Evolutionary conservation across 2,329 filamentous ascomycete genomes (phyloP), one percentile per base, ranked within the genome.

Genomic region (Botrytis tulipae): DNA sequence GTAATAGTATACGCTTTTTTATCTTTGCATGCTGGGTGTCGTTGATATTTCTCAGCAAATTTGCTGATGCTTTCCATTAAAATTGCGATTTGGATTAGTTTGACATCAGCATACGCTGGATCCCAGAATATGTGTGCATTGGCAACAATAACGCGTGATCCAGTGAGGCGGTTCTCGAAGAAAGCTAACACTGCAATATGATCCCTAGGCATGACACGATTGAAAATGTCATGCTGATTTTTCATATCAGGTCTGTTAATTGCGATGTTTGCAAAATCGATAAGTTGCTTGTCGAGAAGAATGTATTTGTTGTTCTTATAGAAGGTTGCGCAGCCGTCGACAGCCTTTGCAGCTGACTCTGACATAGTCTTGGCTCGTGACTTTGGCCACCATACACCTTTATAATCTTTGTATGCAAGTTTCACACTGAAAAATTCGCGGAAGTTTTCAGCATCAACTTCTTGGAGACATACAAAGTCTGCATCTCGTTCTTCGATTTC

Each of bases 61-160:
- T 94, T 96, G 14, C 91, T 92, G 63, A 99, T 88, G 72, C 95
- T 90, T 80, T 98, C 95, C 92, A 99, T 94, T 77, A 99, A 82
- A 76, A 99, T 97, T 74, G 95, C 96, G 0, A 94, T 96, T 84
- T 99, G 96, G 37, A 99, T 94, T 61, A 97, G 87, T 85, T 99
- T 99, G 83, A 99, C 96, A 80, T 99, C 96, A 75, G 93, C 93
- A 79, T 93, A 91, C 6, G 89, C 91, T 2, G 94, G 93, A 79
- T 99, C 95, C 96, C 96, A 99, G 79, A 94, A 97, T 70, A 98
- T 87, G 85, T 99, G 96, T 8, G 93, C 93, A 80, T 98, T 98
- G 77, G 94, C 94, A 51, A 98, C 90, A 76, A 99, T 97, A 80
- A 98, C 85, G 73, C 96, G 91, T 22, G 94, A 91, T n/a, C 96